Evolutionary conservation across 345 rosid genomes (phyloP), one percentile per base, ranked within the genome.

Genomic region (Schrenkiella parvula): DNA sequence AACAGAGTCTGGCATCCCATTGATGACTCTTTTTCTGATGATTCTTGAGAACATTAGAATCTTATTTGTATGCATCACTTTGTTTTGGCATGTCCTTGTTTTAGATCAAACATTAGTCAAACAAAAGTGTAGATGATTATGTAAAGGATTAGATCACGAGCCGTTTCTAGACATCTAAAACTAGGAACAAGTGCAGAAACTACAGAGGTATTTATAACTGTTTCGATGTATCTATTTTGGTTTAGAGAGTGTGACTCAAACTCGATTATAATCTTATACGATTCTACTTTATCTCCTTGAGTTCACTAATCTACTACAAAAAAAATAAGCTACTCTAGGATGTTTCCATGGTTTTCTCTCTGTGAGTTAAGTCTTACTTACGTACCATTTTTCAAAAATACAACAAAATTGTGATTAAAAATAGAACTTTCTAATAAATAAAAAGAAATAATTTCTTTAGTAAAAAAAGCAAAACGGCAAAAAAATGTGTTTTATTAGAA

Each of bases 1-100:
- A 92, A 92, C 71, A 84, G 95, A 78, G 29, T 50, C 46, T 92
- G 93, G 92, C 76, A 82, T 39, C 90, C 85, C 2, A 64, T 71
- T 23, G 86, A 84, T 66, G 96, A 87, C 42, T 84, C 90, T 37
- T n/a, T 52, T 11, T 59, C 66, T 52, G n/a, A 1, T 68, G 32
- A 28, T 42, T 41, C 73, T 28, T 68, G 64, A 65, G 10, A 62
- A 31, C 12, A 13, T 38, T 15, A 13, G 51, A 53, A 37, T 51
- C 48, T 15, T 37, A 1, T 42, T 50, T 34, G 46, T 46, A 32
- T 19, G 9, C 13, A 19, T 47, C n/a, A 14, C 32, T 29, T 65
- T 34, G 21, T 3, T 28, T 65, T 4, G 11, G 26, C 11, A 4
- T 34, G 41, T 31, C 6, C 7, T 54, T 53, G 19, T 53, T 56